These are phyloP conservation scores for Picea sitchensis DNA, from an alignment of 75 land plant genomes.

Conservation along the genomic window DNA sequence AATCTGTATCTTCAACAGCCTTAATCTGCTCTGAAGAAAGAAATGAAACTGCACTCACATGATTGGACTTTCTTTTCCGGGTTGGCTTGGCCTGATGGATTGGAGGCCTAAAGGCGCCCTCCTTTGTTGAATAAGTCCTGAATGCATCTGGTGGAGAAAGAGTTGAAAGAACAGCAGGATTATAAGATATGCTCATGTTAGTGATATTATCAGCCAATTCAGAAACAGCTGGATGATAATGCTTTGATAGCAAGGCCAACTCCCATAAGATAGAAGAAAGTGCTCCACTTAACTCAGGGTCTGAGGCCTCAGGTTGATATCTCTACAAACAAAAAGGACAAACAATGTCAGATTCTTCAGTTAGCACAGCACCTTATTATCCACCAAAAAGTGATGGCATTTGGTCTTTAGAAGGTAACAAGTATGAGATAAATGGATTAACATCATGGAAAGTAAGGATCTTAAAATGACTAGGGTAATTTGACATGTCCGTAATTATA, in stretches of 20 bases:
- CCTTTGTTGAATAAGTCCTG: slow-evolving; percentile 43
- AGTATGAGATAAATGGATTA: not conserved
- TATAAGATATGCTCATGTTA: slow-evolving; percentile 44
- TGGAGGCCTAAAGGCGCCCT: slow-evolving; percentile 39
- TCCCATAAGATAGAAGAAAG: slow-evolving; percentile 99
- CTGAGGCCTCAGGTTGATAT: slow-evolving; percentile 73
- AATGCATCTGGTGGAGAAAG: slow-evolving; percentile 76
- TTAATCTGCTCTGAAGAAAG: not conserved
- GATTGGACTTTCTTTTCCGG: slow-evolving; percentile 42
- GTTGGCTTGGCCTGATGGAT: slow-evolving; percentile 18
- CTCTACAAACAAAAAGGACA: slow-evolving; percentile 45
- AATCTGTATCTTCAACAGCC: slow-evolving; percentile 30
- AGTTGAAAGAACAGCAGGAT: slow-evolving; percentile 34
- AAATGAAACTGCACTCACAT: not conserved
- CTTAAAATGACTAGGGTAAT: not conserved
- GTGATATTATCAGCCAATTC: slow-evolving; percentile 68
- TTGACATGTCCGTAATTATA: not conserved
- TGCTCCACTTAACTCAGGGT: slow-evolving; percentile 95
- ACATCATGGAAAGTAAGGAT: not conserved
- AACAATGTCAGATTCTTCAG: slow-evolving; percentile 8
- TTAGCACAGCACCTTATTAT: not conserved
- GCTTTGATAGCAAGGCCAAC: slow-evolving; percentile 66
- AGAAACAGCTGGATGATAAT: slow-evolving; percentile 84
- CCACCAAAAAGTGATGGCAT: not conserved
- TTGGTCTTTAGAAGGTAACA: not conserved